These are phyloP conservation scores for Rhododendron ovatum DNA, from an alignment of 148 eudicot species.

Conservation along the genomic window DNA sequence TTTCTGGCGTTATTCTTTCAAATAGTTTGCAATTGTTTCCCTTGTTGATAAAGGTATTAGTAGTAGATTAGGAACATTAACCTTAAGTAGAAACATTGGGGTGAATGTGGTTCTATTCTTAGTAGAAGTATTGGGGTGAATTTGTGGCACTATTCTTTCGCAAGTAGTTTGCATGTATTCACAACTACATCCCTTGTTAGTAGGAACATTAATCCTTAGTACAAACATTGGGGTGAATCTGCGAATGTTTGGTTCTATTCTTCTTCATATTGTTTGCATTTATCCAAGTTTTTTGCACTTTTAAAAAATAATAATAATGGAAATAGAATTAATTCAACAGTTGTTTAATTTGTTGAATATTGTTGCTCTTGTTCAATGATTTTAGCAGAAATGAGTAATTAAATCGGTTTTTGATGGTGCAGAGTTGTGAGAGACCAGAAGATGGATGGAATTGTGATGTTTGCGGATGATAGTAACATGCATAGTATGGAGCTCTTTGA, in stretches of 20 bases:
- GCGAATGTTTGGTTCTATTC: background rate
- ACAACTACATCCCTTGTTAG: background rate
- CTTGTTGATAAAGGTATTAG: background rate
- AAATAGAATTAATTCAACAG: background rate
- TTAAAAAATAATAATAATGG: background rate
- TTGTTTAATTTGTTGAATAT: background rate
- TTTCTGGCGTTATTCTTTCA: background rate
- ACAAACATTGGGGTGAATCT: background rate
- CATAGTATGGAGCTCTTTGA: conserved; percentile 90
- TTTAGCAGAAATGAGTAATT: conserved; percentile 5
- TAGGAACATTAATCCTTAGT: background rate
- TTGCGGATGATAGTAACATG: conserved; percentile 98
- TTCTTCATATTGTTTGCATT: background rate
- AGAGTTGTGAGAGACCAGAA: conserved; percentile 73
- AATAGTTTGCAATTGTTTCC: background rate
- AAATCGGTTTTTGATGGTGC: conserved; percentile 21
- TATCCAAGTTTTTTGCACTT: background rate
- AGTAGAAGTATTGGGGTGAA: background rate
- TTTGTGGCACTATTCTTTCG: background rate
- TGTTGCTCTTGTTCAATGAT: background rate
- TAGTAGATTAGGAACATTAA: background rate
- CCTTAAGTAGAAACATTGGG: background rate
- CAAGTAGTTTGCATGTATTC: background rate
- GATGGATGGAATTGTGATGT: conserved; percentile 84
- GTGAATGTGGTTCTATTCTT: background rate